Evolutionary conservation across 208 protist genomes (phyloP).

Genomic region (Leishmania aethiopica): DNA sequence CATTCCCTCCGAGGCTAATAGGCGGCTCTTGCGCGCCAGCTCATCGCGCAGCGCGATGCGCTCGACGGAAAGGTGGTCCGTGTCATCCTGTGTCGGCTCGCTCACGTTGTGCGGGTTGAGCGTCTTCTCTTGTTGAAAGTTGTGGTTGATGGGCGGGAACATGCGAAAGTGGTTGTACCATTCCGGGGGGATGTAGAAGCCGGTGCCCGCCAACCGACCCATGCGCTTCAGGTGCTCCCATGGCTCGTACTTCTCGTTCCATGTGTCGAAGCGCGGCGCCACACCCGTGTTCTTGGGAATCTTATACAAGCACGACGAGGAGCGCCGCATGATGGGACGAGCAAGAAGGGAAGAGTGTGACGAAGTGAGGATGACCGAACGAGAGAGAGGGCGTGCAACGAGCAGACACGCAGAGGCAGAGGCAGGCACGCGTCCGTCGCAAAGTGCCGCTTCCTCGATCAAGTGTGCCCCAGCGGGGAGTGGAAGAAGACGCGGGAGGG

Average conservation of each 20-base stretch:
- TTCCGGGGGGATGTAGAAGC: slow-evolving; percentile 92
- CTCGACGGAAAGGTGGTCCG: slow-evolving; percentile 56
- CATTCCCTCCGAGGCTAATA: slow-evolving; percentile 88
- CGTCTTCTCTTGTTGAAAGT: slow-evolving; percentile 90
- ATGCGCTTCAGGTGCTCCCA: slow-evolving; percentile 91
- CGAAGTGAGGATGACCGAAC: neutral
- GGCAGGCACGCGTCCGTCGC: neutral
- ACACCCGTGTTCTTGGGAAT: slow-evolving; percentile 90
- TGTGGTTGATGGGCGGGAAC: slow-evolving; percentile 91
- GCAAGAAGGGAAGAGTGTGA: neutral
- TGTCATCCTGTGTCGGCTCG: slow-evolving; percentile 81
- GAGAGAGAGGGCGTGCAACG: neutral
- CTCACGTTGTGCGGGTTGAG: slow-evolving; percentile 85
- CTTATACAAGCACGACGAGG: slow-evolving; percentile 48
- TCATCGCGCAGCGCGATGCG: slow-evolving; percentile 78
- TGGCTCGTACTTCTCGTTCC: slow-evolving; percentile 93
- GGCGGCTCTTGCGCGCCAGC: slow-evolving; percentile 79
- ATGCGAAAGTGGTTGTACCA: slow-evolving; percentile 94
- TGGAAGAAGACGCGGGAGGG: neutral
- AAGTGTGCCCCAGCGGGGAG: neutral
- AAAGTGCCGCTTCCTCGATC: neutral
- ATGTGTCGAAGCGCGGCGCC: slow-evolving; percentile 85
- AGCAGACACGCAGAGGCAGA: neutral
- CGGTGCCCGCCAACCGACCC: slow-evolving; percentile 84
- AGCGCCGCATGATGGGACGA: slow-evolving; percentile 44